Conservation (phyloP, 176 grass and related monocot genomes). For the Oryza meridionalis region DNA sequence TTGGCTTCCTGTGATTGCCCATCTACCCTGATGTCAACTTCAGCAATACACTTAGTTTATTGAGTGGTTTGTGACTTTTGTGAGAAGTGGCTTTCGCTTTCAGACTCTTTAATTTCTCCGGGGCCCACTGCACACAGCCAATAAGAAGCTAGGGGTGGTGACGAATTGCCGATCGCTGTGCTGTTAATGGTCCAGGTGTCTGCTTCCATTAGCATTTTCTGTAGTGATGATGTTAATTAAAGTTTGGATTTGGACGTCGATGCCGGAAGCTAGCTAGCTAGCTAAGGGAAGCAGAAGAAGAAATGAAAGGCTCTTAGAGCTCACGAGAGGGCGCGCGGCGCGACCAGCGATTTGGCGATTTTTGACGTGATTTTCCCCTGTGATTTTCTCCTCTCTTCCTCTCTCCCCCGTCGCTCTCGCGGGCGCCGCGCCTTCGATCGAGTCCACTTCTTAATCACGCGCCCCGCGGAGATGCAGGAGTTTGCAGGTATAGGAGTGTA, state of each 20-base stretch:
- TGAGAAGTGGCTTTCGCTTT: slow-evolving; percentile 5
- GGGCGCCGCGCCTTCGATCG: neutral
- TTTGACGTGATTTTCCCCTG: slow-evolving; percentile 18
- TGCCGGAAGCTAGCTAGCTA: neutral
- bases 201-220: neutral
- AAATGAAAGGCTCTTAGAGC: slow-evolving; percentile 7
- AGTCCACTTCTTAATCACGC: neutral
- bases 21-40: neutral
- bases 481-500: neutral
- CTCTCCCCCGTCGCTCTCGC: neutral
- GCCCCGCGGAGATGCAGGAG: neutral
- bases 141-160: neutral
- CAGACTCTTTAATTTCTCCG: neutral
- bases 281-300: neutral
- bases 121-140: slow-evolving; percentile 21
- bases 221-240: slow-evolving; percentile 39
- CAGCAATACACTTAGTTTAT: slow-evolving; percentile 2
- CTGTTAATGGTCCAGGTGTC: slow-evolving; percentile 41
- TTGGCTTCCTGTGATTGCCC: neutral
- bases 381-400: neutral
- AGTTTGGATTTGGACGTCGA: slow-evolving; percentile 42
- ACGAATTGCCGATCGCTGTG: neutral
- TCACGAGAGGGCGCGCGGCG: slow-evolving; percentile 23
- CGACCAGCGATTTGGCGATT: neutral
- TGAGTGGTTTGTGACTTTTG: slow-evolving; percentile 24